Percentiles rank a stretch among this genome's conserved stretches.
These are phyloP conservation scores for Lanmaoa pseudosensibilis DNA, from an alignment of 768 basidiomycete species.

Conservation along the genomic window DNA sequence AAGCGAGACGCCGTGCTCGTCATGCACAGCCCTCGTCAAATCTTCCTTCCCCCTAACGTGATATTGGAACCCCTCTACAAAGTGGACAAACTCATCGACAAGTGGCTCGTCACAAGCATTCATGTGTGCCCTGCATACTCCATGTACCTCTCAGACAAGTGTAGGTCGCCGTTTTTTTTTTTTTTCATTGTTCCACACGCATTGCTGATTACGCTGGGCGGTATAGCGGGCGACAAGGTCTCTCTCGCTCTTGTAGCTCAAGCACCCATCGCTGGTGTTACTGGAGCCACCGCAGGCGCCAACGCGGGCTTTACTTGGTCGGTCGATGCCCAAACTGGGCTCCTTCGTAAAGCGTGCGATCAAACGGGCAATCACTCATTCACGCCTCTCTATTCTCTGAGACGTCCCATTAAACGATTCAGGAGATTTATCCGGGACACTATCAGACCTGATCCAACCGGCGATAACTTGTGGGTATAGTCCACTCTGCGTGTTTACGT, in stretches of 20 bases:
- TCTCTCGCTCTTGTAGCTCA: constrained; percentile 24
- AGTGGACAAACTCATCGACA: constrained; percentile 28
- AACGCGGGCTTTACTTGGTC: constrained; percentile 17
- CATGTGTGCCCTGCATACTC: constrained; percentile 32
- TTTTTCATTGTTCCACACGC: neutral
- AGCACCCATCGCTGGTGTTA: neutral
- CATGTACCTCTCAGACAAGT: constrained; percentile 34
- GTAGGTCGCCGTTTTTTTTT: constrained; percentile 2
- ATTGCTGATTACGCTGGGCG: neutral
- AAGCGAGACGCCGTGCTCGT: constrained; percentile 34
- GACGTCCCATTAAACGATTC: constrained; percentile 9
- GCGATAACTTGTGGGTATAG: constrained; percentile 22
- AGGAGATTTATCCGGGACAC: constrained; percentile 19
- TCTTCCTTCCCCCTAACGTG: constrained; percentile 17
- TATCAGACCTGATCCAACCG: constrained; percentile 8
- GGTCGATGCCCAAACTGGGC: constrained; percentile 11
- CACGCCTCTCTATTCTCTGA: constrained; percentile 25
- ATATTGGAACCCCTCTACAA: constrained; percentile 29
- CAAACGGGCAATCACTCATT: constrained; percentile 14
- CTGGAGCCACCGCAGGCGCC: neutral
- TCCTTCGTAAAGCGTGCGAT: constrained; percentile 24
- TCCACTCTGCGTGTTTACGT: no score
- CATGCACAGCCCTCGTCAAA: constrained; percentile 31
- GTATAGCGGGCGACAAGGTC: constrained; percentile 22
- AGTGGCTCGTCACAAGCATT: constrained; percentile 33